Conservation (phyloP, 73 alveolate species). For the Diophrys sp. region DNA sequence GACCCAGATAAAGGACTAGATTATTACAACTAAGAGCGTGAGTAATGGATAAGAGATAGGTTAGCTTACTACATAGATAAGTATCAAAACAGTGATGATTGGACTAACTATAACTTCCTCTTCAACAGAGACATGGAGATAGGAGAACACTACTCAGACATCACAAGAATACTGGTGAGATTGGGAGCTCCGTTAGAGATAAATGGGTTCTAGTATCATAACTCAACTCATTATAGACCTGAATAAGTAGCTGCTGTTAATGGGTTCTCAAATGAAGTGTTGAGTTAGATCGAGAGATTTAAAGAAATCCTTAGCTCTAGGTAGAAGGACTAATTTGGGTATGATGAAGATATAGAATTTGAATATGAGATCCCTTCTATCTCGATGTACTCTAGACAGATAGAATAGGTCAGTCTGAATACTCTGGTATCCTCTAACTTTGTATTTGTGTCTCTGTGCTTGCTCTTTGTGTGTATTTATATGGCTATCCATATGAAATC, state of each 20-base stretch:
- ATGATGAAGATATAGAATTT: no score
- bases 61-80: not conserved
- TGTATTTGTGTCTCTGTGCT: not conserved
- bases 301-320: no score
- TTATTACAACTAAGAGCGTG: not conserved
- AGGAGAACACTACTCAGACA: not conserved
- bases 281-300: no score
- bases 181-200: not conserved
- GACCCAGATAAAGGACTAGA: not conserved
- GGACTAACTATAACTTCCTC: not conserved
- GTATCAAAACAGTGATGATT: not conserved
- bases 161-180: not conserved
- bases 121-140: not conserved
- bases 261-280: no score
- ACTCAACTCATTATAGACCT: not conserved
- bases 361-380: not conserved
- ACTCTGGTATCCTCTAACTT: not conserved
- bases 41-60: not conserved
- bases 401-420: not conserved
- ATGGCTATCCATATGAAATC: slow-evolving; percentile 24
- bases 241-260: no score
- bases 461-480: slow-evolving; percentile 5
- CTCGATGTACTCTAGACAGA: not conserved
- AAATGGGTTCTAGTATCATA: not conserved
- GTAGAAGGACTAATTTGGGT: no score